Conservation (phyloP, 2,329 filamentous ascomycete genomes). For the Colletotrichum nymphaeae region DNA sequence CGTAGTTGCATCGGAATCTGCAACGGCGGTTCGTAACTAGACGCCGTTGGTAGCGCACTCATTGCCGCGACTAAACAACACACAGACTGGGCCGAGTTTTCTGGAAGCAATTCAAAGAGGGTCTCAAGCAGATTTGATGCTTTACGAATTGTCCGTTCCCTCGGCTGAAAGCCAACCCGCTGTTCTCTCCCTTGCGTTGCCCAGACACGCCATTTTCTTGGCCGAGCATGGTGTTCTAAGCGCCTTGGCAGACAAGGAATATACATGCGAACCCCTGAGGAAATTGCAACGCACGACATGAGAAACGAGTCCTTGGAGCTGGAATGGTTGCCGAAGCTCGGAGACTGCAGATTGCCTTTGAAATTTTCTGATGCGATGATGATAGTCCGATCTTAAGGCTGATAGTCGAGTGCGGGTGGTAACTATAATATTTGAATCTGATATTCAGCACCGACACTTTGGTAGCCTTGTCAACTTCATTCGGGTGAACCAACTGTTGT, state of each 20-base stretch:
- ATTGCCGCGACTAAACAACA: not conserved
- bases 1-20: no score
- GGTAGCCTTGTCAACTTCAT: no score
- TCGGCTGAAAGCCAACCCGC: not conserved
- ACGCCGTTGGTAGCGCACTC: not conserved
- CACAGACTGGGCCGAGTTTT: no score
- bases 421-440: no score
- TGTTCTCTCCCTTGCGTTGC: slow-evolving; percentile 2
- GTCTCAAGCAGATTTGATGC: not conserved
- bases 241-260: slow-evolving; percentile 25
- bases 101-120: not conserved
- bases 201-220: slow-evolving; percentile 18
- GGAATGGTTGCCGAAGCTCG: not conserved
- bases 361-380: not conserved
- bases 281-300: slow-evolving; percentile 21
- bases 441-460: no score
- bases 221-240: slow-evolving; percentile 9
- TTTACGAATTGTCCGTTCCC: not conserved
- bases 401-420: not conserved
- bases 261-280: slow-evolving; percentile 14
- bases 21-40: not conserved
- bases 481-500: not conserved
- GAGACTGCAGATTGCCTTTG: not conserved
- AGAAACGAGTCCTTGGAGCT: not conserved
- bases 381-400: not conserved